Base-by-base conservation (phyloP, 1,284 basidiomycete genomes). In the Neolentinus lepideus region DNA sequence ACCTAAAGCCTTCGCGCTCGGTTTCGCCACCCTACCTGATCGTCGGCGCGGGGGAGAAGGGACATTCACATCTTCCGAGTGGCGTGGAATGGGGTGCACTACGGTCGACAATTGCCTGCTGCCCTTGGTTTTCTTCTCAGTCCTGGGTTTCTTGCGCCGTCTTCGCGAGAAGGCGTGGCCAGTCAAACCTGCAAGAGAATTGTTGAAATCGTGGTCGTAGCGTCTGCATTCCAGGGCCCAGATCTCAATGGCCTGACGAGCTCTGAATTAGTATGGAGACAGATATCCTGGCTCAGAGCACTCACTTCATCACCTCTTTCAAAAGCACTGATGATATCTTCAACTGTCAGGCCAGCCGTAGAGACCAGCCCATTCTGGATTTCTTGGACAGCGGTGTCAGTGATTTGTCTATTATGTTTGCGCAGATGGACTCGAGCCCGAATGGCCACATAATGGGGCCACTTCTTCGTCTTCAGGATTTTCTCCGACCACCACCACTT, bases 241-340 rank as follows among this genome's bases (percentile, higher is more conserved):
- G 8, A 50, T 22, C 47, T 50, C 47, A n/a, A 50, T 50, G 8
- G 27, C 47, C 47, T 50, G 57, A 53, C 33, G 54, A 55, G 9
- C 57, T 35, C 14, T 55, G 55, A n/a, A n/a, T 43, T 6, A 60
- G 52, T 16, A 57, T 57, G 16, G 55, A 57, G 27, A 25, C n/a
- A 50, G 47, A 11, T 50, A 6, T 4, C 25, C 14, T 8, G 11
- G 14, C 3, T 29, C 8, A 21, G 6, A 26, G 25, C 6, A 29
- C 43, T 46, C 24, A 26, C 47, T 21, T 50, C 47, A 25, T 50
- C 47, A 11, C 27, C 47, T 12, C 47, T 25, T 12, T 26, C 27
- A 22, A 50, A 50, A 26, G 47, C 47, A 4, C 25, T 21, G 8
- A 50, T 50, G 47, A 50, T 22, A 26, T 50, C 24, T 50, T 50